phyloP scores from a whole-genome alignment of 2,329 filamentous ascomycete species.

The Colletotrichum siamense region DNA sequence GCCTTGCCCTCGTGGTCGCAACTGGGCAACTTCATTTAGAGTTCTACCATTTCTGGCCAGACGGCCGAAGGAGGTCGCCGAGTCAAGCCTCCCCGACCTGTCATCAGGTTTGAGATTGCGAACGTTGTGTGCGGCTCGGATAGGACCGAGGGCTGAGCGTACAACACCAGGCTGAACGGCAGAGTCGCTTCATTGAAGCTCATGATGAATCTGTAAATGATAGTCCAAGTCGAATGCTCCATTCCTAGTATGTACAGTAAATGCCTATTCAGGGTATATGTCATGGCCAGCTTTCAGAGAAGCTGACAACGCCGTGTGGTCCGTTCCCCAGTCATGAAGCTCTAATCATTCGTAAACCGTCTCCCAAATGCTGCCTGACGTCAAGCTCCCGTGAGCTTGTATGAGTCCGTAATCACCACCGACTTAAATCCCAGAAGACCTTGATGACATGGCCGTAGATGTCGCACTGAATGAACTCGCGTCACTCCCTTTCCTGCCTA shows the following conservation, averaged over 20 bases:
- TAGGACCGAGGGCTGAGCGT: background rate
- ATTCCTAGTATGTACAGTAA: background rate
- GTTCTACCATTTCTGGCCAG: background rate
- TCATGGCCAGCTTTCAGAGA: background rate
- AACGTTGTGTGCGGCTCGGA: background rate
- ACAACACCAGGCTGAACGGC: background rate
- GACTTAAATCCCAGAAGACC: background rate
- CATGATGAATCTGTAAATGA: rapidly evolving
- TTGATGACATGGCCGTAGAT: background rate
- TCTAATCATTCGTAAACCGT: background rate
- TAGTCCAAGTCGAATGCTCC: background rate
- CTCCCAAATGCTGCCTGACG: background rate
- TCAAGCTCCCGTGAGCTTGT: background rate
- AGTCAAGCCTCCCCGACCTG: background rate
- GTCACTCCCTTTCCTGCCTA: conserved; percentile 1
- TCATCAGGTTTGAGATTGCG: background rate
- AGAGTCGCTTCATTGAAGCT: background rate
- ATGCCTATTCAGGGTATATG: background rate
- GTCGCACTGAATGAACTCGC: background rate
- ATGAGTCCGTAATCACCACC: background rate
- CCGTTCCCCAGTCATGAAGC: background rate
- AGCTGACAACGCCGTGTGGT: background rate
- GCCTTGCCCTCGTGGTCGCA: background rate
- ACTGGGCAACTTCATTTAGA: background rate
- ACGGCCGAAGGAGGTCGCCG: background rate